Percentiles rank a stretch among this genome's conserved stretches.
These are phyloP conservation scores for Dimocarpus longan DNA, from an alignment of 345 rosid species.

Conservation along the genomic window DNA sequence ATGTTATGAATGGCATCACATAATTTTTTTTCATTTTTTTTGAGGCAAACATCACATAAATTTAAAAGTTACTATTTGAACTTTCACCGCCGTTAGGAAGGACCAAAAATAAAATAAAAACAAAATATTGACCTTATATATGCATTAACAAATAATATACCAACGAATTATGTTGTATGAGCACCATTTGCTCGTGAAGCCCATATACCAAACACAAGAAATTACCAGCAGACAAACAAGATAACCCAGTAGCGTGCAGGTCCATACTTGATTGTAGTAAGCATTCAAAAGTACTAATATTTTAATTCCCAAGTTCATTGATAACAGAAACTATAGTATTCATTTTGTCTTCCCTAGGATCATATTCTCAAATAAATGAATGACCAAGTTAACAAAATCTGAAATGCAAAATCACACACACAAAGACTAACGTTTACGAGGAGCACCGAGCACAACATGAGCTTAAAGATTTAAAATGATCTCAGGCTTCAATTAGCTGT, in stretches of 20 bases:
- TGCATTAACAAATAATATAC: slow-evolving; percentile 20
- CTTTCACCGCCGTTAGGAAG: background rate
- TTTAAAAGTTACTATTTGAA: slow-evolving; percentile 7
- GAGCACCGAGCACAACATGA: background rate
- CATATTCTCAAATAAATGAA: background rate
- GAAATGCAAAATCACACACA: background rate
- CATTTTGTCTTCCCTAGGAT: background rate
- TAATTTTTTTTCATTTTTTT: too few species aligned
- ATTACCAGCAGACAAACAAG: slow-evolving; percentile 89
- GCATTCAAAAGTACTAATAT: slow-evolving; percentile 33
- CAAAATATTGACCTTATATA: slow-evolving; percentile 11
- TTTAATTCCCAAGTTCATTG: background rate
- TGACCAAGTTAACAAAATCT: background rate
- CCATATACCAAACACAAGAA: slow-evolving; percentile 97
- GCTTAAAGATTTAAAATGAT: background rate
- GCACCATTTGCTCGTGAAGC: slow-evolving; percentile 73
- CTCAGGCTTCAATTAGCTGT: background rate
- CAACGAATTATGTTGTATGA: slow-evolving; percentile 45
- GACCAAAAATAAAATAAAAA: background rate
- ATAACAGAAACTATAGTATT: background rate
- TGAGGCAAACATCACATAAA: background rate
- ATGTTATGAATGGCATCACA: background rate
- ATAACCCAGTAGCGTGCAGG: slow-evolving; percentile 99
- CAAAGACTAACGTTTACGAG: background rate
- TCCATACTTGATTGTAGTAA: slow-evolving; percentile 89